A percentile compares a stretch with the other conserved stretches of the same genome.
phyloP scores from a whole-genome alignment of 169 alveolate species.

The Babesia ovis region DNA sequence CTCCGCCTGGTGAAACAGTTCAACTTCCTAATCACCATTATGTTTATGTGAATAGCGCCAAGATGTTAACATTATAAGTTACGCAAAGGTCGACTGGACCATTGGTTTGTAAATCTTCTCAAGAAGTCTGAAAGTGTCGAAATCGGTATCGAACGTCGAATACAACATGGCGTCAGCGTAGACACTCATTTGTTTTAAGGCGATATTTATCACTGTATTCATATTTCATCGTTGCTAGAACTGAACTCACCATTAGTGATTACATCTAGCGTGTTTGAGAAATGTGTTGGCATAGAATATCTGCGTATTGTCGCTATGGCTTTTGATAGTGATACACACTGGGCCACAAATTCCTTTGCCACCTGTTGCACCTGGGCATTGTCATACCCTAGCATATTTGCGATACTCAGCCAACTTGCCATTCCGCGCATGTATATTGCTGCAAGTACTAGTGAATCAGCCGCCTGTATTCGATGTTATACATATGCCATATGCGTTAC shows the following conservation, averaged over 20 bases:
- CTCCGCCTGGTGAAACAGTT: constrained; percentile 22
- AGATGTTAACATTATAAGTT: not conserved
- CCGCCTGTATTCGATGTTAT: not conserved
- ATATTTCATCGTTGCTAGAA: not conserved
- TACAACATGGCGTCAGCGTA: constrained; percentile 58
- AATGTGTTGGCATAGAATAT: constrained; percentile 35
- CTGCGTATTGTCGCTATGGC: constrained; percentile 25
- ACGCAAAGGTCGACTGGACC: constrained; percentile 1
- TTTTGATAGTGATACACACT: constrained; percentile 42
- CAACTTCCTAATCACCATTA: not conserved
- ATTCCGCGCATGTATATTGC: constrained; percentile 54
- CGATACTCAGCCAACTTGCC: constrained; percentile 61
- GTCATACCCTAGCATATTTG: constrained; percentile 58
- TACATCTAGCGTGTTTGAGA: constrained; percentile 41
- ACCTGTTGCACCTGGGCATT: constrained; percentile 33
- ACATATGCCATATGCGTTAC: not conserved
- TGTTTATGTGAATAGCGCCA: not conserved
- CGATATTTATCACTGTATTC: constrained; percentile 42
- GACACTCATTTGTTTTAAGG: constrained; percentile 55
- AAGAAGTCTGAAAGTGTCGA: constrained; percentile 60
- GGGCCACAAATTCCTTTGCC: constrained; percentile 52
- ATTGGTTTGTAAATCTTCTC: constrained; percentile 50
- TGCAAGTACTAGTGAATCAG: constrained; percentile 31
- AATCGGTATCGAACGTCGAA: constrained; percentile 49
- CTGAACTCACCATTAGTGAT: constrained; percentile 21